A percentile compares a stretch with the other conserved stretches of the same genome.
These are phyloP conservation scores for Wickerhamomyces strasburgensis DNA, from an alignment of 805 yeast species.

Conservation along the genomic window DNA sequence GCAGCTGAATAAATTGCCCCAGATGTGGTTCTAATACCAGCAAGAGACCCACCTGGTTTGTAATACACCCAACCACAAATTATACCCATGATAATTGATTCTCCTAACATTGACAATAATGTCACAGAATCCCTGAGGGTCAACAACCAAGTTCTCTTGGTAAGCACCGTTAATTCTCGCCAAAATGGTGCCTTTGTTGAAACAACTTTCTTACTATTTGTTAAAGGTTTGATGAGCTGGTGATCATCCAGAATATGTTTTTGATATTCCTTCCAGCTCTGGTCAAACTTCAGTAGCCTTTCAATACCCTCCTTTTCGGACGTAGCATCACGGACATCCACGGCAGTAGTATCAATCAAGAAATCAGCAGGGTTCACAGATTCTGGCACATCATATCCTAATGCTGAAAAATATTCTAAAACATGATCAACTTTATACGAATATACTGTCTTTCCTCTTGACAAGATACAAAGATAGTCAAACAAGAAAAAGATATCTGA, in stretches of 20 bases:
- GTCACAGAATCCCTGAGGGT: conserved; percentile 45
- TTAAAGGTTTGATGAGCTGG: not conserved
- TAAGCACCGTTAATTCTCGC: conserved; percentile 38
- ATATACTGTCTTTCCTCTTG: conserved; percentile 49
- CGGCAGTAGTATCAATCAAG: conserved; percentile 43
- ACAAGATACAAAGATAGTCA: conserved; percentile 63
- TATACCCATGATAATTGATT: conserved; percentile 22
- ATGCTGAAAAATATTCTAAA: conserved; percentile 38
- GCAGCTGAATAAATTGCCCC: conserved; percentile 49
- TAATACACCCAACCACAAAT: conserved; percentile 71
- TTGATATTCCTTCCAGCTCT: conserved; percentile 30
- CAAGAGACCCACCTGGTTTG: conserved; percentile 50
- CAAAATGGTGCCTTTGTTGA: conserved; percentile 36
- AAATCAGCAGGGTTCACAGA: conserved; percentile 50
- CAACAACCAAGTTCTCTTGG: conserved; percentile 34
- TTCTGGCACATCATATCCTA: conserved; percentile 38
- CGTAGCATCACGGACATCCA: conserved; percentile 36
- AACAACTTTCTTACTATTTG: not conserved
- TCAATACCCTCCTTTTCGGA: conserved; percentile 30
- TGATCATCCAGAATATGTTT: not conserved
- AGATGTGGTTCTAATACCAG: conserved; percentile 59
- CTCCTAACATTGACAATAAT: conserved; percentile 19
- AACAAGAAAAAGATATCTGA: conserved; percentile 70
- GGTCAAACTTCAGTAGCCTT: conserved; percentile 30
- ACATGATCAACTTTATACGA: conserved; percentile 41